Conservation (phyloP, 2,329 filamentous ascomycete species). For the Epichloe sp. region DNA sequence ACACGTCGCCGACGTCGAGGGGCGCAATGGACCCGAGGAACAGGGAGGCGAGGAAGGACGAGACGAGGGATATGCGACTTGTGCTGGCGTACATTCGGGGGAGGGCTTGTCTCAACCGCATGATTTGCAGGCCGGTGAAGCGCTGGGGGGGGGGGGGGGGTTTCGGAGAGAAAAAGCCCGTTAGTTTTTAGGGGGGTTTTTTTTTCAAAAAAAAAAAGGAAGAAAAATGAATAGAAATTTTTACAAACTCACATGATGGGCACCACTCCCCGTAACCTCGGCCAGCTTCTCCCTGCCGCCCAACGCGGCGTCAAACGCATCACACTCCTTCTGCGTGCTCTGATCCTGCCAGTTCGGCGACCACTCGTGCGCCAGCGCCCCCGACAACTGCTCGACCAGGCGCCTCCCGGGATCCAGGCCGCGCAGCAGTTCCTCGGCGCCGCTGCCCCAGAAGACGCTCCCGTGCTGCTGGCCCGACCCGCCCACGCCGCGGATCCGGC, state of each 20-base stretch:
- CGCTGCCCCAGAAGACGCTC: slow-evolving; percentile 79
- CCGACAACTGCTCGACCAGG: slow-evolving; percentile 59
- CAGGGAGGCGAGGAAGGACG: slow-evolving; percentile 84
- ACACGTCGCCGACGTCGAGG: slow-evolving; percentile 87
- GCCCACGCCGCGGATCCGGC: slow-evolving; percentile 65
- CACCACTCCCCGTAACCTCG: slow-evolving; percentile 68
- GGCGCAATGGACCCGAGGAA: slow-evolving; percentile 78
- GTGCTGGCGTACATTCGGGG: slow-evolving; percentile 68
- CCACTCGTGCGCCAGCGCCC: slow-evolving; percentile 69
- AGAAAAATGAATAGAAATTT: too few species aligned
- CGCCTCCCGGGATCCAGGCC: slow-evolving; percentile 45
- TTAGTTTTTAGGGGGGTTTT: too few species aligned
- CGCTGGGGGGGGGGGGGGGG: slow-evolving; percentile 36
- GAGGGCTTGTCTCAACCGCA: slow-evolving; percentile 69
- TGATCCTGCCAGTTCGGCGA: slow-evolving; percentile 98
- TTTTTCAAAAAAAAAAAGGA: background rate
- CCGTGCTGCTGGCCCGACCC: slow-evolving; percentile 96
- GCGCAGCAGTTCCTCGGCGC: slow-evolving; percentile 52
- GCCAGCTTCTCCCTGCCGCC: slow-evolving; percentile 58
- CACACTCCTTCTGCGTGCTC: slow-evolving; percentile 84
- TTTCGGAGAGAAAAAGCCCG: background rate
- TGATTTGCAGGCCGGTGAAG: slow-evolving; percentile 95
- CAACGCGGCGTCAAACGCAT: slow-evolving; percentile 66
- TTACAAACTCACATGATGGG: slow-evolving; percentile 65
- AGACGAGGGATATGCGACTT: slow-evolving; percentile 79